Percentiles rank a stretch among this genome's conserved stretches.
phyloP scores from a whole-genome alignment of 768 basidiomycete genomes.

The Termitomyces sp. region DNA sequence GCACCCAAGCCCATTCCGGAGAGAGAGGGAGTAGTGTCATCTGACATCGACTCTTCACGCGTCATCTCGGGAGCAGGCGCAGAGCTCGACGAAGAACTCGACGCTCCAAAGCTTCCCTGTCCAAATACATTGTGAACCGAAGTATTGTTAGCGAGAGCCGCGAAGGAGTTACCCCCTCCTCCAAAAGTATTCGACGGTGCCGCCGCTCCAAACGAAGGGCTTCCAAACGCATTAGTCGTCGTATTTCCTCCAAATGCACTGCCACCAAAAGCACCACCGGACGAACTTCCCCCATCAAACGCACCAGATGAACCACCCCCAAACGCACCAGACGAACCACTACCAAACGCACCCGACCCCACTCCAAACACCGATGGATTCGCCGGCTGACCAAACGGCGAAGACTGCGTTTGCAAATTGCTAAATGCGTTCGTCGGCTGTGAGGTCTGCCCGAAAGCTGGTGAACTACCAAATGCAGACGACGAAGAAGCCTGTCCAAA shows the following conservation, averaged over 20 bases:
- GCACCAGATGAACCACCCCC: conserved; percentile 13
- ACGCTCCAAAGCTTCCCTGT: conserved; percentile 26
- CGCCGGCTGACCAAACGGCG: conserved; percentile 16
- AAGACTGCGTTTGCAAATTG: conserved; percentile 6
- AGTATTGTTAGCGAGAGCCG: conserved; percentile 16
- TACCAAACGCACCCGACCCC: conserved; percentile 3
- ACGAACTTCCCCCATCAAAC: not conserved
- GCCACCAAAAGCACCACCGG: conserved; percentile 24
- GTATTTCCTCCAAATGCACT: conserved; percentile 16
- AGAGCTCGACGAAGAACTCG: conserved; percentile 17
- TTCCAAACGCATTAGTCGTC: conserved; percentile 24
- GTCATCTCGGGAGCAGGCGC: conserved; percentile 28
- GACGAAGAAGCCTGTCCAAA: conserved; percentile 4
- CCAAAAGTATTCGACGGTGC: conserved; percentile 20
- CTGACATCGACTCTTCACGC: conserved; percentile 49
- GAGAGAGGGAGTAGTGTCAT: conserved; percentile 34
- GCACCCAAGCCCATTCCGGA: conserved; percentile 26
- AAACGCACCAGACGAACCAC: conserved; percentile 19
- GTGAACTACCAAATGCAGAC: conserved; percentile 6
- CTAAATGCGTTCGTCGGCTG: conserved; percentile 23
- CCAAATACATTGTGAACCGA: conserved; percentile 25
- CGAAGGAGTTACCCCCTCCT: conserved; percentile 19
- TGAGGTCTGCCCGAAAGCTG: conserved; percentile 28
- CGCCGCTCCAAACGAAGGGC: conserved; percentile 19
- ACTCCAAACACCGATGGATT: conserved; percentile 8